Evolutionary conservation across 1,139 yeast species (phyloP).

Genomic region (Candida mesenterica): DNA sequence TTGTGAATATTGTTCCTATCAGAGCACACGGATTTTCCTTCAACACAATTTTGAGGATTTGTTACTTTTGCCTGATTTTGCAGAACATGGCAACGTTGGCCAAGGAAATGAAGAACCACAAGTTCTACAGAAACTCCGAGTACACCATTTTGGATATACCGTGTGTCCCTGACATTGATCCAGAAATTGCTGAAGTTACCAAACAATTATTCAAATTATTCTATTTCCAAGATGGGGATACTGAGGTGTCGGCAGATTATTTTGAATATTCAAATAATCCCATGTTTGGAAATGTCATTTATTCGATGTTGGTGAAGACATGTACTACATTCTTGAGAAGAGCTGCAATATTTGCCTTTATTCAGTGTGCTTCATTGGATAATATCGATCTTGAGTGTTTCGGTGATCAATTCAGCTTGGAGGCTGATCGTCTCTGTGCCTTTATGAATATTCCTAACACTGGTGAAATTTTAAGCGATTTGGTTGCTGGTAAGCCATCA

Average conservation of each 20-base stretch:
- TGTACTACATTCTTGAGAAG: constrained; percentile 69
- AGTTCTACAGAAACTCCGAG: constrained; percentile 22
- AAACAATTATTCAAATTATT: constrained; percentile 16
- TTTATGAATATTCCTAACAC: constrained; percentile 51
- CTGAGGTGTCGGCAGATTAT: background rate
- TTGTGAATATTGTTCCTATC: constrained; percentile 49
- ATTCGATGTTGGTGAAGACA: constrained; percentile 55
- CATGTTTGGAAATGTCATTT: constrained; percentile 34
- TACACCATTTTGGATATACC: constrained; percentile 38
- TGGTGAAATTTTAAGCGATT: constrained; percentile 11
- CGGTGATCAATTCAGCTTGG: constrained; percentile 24
- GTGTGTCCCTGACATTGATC: constrained; percentile 22
- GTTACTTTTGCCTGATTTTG: constrained; percentile 40
- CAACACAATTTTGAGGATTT: constrained; percentile 40
- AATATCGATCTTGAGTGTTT: constrained; percentile 22
- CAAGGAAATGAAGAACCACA: constrained; percentile 23
- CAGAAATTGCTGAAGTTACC: constrained; percentile 17
- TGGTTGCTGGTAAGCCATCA: constrained; percentile 8
- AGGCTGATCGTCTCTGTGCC: constrained; percentile 56
- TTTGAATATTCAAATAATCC: constrained; percentile 1
- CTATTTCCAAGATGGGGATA: constrained; percentile 1
- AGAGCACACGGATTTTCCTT: constrained; percentile 37
- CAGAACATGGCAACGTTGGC: constrained; percentile 30
- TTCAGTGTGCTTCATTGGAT: constrained; percentile 56
- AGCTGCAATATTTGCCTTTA: constrained; percentile 57